Conservation (phyloP, 176 grass and related monocot species). For the Zea luxurians region DNA sequence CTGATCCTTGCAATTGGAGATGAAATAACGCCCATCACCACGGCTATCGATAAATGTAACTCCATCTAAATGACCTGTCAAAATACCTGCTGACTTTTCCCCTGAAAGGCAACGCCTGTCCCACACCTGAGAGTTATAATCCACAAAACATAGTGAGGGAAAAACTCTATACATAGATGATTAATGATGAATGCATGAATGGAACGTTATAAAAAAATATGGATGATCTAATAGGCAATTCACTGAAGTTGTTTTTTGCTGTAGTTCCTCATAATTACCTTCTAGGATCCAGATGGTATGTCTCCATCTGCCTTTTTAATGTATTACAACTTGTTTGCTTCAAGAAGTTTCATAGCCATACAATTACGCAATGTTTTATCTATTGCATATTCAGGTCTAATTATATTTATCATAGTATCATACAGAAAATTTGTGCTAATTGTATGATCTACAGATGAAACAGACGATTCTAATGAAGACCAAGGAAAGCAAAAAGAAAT, state of each 20-base stretch:
- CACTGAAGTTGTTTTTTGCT: slow-evolving; percentile 5
- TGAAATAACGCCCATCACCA: slow-evolving; percentile 81
- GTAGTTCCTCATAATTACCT: slow-evolving; percentile 14
- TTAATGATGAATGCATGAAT: background rate
- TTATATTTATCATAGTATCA: slow-evolving; percentile 31
- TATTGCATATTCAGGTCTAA: slow-evolving; percentile 22
- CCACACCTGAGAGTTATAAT: slow-evolving; percentile 66
- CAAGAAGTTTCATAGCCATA: slow-evolving; percentile 9
- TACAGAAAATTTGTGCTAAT: background rate
- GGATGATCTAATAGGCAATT: background rate
- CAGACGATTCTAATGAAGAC: slow-evolving; percentile 14
- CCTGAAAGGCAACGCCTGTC: slow-evolving; percentile 68
- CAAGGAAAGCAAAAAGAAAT: background rate
- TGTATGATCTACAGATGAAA: slow-evolving; percentile 13
- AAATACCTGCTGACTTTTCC: slow-evolving; percentile 65
- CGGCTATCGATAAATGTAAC: slow-evolving; percentile 96
- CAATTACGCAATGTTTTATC: background rate
- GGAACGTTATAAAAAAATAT: background rate
- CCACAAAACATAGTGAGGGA: slow-evolving; percentile 23
- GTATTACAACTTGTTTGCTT: slow-evolving; percentile 16
- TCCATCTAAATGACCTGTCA: slow-evolving; percentile 87
- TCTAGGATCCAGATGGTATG: slow-evolving; percentile 21
- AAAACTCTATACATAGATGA: slow-evolving; percentile 3
- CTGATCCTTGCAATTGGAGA: slow-evolving; percentile 97
- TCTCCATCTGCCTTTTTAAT: slow-evolving; percentile 3